Conservation (phyloP, 306 rosid genomes). For the Glycine tomentella region DNA sequence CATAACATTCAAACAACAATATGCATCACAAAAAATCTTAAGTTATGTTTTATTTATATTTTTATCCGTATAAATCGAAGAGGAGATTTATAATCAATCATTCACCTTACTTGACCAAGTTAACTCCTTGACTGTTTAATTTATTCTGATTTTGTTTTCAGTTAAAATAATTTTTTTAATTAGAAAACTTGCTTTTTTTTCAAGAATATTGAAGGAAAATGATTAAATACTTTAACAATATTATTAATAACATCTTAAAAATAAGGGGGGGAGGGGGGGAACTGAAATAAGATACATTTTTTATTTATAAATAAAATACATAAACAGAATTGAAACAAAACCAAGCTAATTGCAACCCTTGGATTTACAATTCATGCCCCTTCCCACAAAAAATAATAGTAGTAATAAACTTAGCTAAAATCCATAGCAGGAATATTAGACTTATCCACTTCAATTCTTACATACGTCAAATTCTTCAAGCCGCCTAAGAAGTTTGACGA, state of each 20-base stretch:
- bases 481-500: slow-evolving; percentile 66
- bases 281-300: no score
- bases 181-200: background rate
- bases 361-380: no score
- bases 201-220: background rate
- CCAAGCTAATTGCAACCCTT: no score
- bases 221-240: background rate
- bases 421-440: background rate
- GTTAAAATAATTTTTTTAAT: background rate
- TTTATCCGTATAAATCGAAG: no score
- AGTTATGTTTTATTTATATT: no score
- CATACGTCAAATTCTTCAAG: slow-evolving; percentile 66
- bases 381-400: no score
- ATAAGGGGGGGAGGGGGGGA: background rate
- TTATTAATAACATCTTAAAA: background rate
- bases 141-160: background rate
- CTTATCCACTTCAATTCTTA: slow-evolving; percentile 20
- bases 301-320: no score
- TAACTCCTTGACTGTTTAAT: background rate
- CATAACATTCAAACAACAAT: background rate
- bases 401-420: no score
- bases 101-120: no score
- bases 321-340: no score
- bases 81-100: no score
- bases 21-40: background rate